Evolutionary conservation across 345 rosid genomes (phyloP), one percentile per base, ranked within the genome.

Genomic region (Acer saccharum): DNA sequence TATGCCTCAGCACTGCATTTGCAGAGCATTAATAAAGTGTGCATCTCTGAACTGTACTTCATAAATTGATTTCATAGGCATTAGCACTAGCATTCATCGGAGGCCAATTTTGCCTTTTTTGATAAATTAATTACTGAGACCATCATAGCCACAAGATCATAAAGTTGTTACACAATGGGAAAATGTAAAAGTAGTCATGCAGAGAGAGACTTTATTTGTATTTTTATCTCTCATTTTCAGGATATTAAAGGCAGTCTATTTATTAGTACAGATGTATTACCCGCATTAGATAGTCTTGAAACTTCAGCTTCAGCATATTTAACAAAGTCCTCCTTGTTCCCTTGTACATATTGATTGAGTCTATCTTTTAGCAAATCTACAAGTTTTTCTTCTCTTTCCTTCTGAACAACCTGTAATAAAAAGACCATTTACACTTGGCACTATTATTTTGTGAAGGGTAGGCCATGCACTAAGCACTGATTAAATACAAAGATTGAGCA

Each of bases 311-410:
- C 83, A 25, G 98, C 95, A 61, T 83, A 84, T 65, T 46, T 78
- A 67, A 86, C 77, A 81, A 96, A 96, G 43, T 90, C 93, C 16
- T 89, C 97, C 82, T 90, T 90, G 83, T 88, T 90, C 64, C 88
- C 93, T 74, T 87, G 87, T 68, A 91, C 88, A 76, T 96, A 94
- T 78, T 87, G 94, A 83, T 87, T 84, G 35, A 96, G 93, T 78
- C 95, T 88, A 78, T 88, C 86, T 89, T 84, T 91, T 69, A 96
- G 83, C 81, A 85, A 87, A 68, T 83, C 87, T 7, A 84, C 97
- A 81, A 96, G 99, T 76, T 90, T 96, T 55, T 96, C 97, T 83
- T 96, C 99, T 84, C 99, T 92, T 79, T 96, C 99, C 87, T 86
- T 96, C 87, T 96, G 98, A 81, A 96, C 92, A 87, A 84, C 79